Evolutionary conservation across 768 basidiomycete species (phyloP).

Genomic region (Kondoa malvinella): DNA sequence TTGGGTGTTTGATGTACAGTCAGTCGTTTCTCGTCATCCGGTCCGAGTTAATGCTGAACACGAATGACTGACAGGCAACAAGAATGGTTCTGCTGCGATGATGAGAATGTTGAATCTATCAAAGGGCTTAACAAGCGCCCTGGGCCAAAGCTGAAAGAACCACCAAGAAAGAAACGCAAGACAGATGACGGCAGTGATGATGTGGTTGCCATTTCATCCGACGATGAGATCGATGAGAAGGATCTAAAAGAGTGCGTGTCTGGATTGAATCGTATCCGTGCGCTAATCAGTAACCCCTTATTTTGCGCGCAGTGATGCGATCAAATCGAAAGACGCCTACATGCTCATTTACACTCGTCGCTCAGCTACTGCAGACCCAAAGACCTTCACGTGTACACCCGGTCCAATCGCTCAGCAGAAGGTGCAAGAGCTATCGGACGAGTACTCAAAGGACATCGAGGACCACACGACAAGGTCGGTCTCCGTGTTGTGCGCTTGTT

Average conservation of each 20-base stretch:
- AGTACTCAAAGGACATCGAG: not conserved
- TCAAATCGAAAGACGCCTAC: constrained; percentile 34
- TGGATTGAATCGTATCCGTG: too few species aligned
- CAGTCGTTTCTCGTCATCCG: constrained; percentile 14
- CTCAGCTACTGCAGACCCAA: constrained; percentile 15
- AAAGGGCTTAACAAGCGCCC: constrained; percentile 34
- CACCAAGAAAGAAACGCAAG: constrained; percentile 4
- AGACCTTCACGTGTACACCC: not conserved
- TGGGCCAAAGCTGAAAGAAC: constrained; percentile 6
- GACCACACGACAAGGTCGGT: not conserved
- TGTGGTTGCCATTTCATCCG: not conserved
- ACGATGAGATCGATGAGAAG: not conserved
- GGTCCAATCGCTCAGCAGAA: constrained; percentile 5
- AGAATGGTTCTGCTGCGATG: constrained; percentile 84
- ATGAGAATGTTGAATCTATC: constrained; percentile 46
- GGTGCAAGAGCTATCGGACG: not conserved
- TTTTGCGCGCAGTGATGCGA: constrained; percentile 10
- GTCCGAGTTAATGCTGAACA: not conserved
- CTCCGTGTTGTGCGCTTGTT: not conserved
- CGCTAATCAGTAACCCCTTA: not conserved
- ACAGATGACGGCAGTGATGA: constrained; percentile 19
- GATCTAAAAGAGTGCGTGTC: too few species aligned
- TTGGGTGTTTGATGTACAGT: constrained; percentile 59
- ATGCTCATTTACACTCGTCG: constrained; percentile 75
- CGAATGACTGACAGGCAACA: constrained; percentile 36